A percentile compares a stretch with the other conserved stretches of the same genome.
These are phyloP conservation scores for Phanerodontia chrysosporium DNA, from an alignment of 768 basidiomycete genomes.

Conservation along the genomic window DNA sequence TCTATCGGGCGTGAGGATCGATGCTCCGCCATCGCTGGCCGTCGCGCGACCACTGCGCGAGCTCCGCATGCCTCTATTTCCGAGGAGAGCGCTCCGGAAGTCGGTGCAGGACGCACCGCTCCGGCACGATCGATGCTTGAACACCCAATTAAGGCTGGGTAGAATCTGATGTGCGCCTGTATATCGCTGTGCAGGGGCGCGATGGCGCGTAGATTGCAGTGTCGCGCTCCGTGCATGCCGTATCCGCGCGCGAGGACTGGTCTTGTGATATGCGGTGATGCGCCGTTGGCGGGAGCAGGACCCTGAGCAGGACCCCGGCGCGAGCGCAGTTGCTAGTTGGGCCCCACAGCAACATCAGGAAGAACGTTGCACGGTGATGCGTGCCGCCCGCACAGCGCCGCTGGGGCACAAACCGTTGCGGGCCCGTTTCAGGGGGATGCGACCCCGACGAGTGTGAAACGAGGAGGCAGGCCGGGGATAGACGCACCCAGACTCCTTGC, in stretches of 20 bases:
- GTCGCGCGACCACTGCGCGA: not conserved
- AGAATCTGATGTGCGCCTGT: not conserved
- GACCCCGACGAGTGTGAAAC: not conserved
- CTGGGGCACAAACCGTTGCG: not conserved
- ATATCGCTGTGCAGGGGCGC: too few species aligned
- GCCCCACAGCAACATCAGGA: too few species aligned
- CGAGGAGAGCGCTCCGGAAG: not conserved
- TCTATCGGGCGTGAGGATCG: not conserved
- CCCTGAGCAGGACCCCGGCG: not conserved
- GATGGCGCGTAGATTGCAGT: too few species aligned
- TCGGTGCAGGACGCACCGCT: not conserved
- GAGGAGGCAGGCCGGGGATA: not conserved
- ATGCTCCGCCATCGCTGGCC: not conserved
- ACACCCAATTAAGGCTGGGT: too few species aligned
- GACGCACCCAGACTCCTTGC: not conserved
- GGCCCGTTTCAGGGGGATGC: not conserved
- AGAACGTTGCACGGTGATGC: too few species aligned
- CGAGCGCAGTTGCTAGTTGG: not conserved
- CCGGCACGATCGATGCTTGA: too few species aligned
- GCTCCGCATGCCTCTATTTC: not conserved
- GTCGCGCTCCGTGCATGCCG: too few species aligned
- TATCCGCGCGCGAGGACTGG: too few species aligned
- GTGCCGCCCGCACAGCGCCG: too few species aligned
- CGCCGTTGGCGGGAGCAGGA: too few species aligned
- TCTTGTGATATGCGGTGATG: too few species aligned